Conservation (phyloP, 352 stramenopile species). For the Peronosclerospora sorghi region DNA sequence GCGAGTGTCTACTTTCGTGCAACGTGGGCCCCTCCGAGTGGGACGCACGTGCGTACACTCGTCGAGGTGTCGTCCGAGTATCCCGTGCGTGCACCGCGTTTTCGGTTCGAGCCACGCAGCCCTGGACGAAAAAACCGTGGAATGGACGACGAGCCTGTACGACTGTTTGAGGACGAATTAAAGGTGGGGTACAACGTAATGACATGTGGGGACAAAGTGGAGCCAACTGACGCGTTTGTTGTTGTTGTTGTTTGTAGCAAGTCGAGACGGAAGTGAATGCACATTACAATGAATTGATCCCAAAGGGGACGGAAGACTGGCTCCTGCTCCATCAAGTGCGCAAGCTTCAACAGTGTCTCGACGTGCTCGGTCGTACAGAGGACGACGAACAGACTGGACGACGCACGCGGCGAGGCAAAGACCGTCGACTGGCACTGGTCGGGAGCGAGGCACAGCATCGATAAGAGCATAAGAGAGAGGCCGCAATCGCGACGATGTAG, state of each 20-base stretch:
- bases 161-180: too few species aligned
- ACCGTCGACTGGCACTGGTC: conserved; percentile 56
- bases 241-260: conserved; percentile 34
- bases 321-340: conserved; percentile 63
- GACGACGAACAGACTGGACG: too few species aligned
- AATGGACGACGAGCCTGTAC: conserved; percentile 29
- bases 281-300: conserved; percentile 49
- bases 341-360: conserved; percentile 57
- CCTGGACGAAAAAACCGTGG: conserved; percentile 54
- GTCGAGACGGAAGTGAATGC: conserved; percentile 72
- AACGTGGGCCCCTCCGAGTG: too few species aligned
- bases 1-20: conserved; percentile 51
- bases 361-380: conserved; percentile 33
- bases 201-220: too few species aligned
- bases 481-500: too few species aligned
- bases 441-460: conserved; percentile 56
- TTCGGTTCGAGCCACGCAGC: conserved; percentile 47
- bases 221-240: too few species aligned
- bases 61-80: conserved; percentile 62
- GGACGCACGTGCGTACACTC: conserved; percentile 35
- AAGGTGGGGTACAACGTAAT: too few species aligned
- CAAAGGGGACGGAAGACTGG: conserved; percentile 29
- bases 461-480: conserved; percentile 11
- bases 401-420: conserved; percentile 53
- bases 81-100: conserved; percentile 43